Evolutionary conservation across 2,329 filamentous ascomycete genomes (phyloP), one percentile per base, ranked within the genome.

Genomic region (Colletotrichum godetiae): DNA sequence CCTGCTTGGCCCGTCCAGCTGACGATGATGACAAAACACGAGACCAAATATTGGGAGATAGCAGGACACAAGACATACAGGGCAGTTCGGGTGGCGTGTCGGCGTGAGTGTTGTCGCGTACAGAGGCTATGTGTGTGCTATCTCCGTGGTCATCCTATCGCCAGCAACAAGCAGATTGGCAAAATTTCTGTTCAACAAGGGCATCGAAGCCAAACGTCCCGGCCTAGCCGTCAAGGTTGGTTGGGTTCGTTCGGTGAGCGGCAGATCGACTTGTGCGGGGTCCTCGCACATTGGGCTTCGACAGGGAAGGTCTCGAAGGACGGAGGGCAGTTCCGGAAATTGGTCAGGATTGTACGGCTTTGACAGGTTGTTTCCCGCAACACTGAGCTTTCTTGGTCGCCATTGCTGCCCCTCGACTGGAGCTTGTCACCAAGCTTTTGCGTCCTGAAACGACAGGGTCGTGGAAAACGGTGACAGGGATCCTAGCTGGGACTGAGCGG

Each of bases 371-470:
- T 37, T 46, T 49, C 35, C 46, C 27, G 59, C 35, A 29, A 55
- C 49, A 29, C 33, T 60, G 46, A 55, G 27, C 59, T 33, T 42
- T 55, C 33, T 27, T 60, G 46, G 27, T 49, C 13, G 66, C 67
- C 53, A 49, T 37, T 29, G 31, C 66, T 27, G 60, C 67, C 33
- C 55, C 27, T 60, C 56, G 24, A 46, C 42, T 35, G 55, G 59
- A 61, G 70, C 70, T 60, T 70, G 70, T 70, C 67, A 56, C 62
- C 67, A 73, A 70, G 60, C 70, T 73, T 63, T 73, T 65, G 58
- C 55, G 19, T 61, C 70, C 70, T 73, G 70, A 73, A 73, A 73
- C 70, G 35, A 70, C 60, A 66, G 70, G 70, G 70, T 56, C 70
- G 33, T 61, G 55, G 55, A 49, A 33, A 8, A 65, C 37, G 35